Evolutionary conservation across 129 eudicot genomes (phyloP), one percentile per base, ranked within the genome.

Genomic region (Saposhnikovia divaricata): DNA sequence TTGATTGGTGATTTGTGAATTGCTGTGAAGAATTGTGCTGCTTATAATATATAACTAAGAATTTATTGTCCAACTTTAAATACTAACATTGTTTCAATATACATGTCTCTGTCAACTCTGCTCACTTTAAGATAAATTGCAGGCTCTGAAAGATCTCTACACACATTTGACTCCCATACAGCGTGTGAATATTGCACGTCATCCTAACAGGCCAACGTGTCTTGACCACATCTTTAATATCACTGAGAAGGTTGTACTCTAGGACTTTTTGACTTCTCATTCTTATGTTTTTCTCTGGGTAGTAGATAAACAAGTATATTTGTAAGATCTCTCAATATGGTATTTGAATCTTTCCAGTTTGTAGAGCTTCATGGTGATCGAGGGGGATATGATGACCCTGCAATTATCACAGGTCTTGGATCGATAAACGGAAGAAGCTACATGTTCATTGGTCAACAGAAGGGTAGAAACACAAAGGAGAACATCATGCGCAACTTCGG

Each of bases 321-420:
- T 53, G 61, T 53, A 53, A 18, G 61, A 75, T 57, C 19, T 47
- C 46, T 66, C 25, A 78, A 57, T 68, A 3, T 71, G 77, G 44
- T 65, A 63, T 80, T 83, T 57, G 74, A 80, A 37, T 63, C 40
- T 79, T 19, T 78, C 51, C 77, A 91, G 98, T 94, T 94, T 86
- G 93, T 93, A 78, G 98, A 93, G 93, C 97, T 93, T 81, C 98
- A 91, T 84, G 97, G 97, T 42, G 97, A 91, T 78, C 90, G 97
- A 55, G 86, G 85, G 4, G 97, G 97, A 31, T 91, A 91, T 82
- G 97, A 89, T 83, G 97, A 91, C 82, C 97, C 97, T 84, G 97
- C 97, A 63, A 80, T 91, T n/a, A 90, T 91, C 81, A 86, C 91
- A 27, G 97, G 97, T 51, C 85, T 91, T 86, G 97, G 98, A 47